phyloP scores from a whole-genome alignment of 2,329 filamentous ascomycete genomes.

The Cladosporium sp. region DNA sequence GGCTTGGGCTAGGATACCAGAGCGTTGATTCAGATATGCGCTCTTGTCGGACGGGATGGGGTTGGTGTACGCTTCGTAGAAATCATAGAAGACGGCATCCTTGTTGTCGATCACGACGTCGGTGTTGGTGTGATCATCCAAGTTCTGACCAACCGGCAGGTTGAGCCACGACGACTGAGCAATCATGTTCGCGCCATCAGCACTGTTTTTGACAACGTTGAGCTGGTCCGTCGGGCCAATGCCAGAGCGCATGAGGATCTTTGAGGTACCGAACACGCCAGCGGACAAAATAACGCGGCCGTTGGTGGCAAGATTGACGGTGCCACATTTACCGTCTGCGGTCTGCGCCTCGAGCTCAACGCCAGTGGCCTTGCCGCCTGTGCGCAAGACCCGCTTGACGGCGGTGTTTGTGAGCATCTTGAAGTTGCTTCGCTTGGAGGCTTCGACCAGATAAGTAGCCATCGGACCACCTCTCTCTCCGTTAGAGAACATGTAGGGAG shows the following conservation, averaged over 20 bases:
- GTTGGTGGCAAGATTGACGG: conserved; percentile 52
- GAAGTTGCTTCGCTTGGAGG: conserved; percentile 57
- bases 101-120: conserved; percentile 48
- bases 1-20: conserved; percentile 57
- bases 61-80: conserved; percentile 53
- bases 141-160: conserved; percentile 45
- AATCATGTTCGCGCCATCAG: conserved; percentile 41
- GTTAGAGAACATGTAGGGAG: conserved; percentile 60
- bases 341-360: conserved; percentile 57
- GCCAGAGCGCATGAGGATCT: conserved; percentile 62
- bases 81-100: conserved; percentile 56
- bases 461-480: conserved; percentile 65
- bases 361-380: conserved; percentile 56
- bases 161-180: conserved; percentile 43
- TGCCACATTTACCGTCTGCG: conserved; percentile 51
- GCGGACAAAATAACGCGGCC: conserved; percentile 62
- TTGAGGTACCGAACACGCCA: conserved; percentile 62
- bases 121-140: conserved; percentile 53
- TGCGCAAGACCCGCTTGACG: conserved; percentile 58
- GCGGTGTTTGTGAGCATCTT: conserved; percentile 59
- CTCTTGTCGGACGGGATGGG: conserved; percentile 36
- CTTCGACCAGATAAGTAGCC: conserved; percentile 62
- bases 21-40: conserved; percentile 42
- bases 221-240: conserved; percentile 55
- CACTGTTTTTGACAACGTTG: conserved; percentile 39